phyloP scores from a whole-genome alignment of 352 stramenopile species.

The Phytopythium litorale region DNA sequence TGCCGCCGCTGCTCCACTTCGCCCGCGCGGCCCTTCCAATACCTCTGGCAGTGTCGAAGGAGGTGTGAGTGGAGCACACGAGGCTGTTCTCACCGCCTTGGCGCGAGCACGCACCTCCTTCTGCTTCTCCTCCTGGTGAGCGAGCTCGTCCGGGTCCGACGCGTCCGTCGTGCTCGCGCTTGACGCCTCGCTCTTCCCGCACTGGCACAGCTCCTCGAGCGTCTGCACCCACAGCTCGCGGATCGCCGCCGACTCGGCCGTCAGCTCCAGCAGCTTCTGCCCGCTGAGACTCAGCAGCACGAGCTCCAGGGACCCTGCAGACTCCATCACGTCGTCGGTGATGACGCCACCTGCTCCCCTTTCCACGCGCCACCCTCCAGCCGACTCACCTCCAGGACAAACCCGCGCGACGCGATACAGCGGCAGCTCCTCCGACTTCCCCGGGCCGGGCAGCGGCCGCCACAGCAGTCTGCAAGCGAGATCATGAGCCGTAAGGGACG shows the following conservation, averaged over 20 bases:
- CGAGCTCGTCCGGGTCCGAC: conserved; percentile 23
- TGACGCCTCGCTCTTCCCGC: conserved; percentile 28
- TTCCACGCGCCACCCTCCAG: too few species aligned
- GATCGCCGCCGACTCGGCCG: conserved; percentile 26
- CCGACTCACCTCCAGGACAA: conserved; percentile 37
- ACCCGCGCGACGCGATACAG: conserved; percentile 54
- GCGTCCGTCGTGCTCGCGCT: conserved; percentile 26
- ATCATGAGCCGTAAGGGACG: neutral
- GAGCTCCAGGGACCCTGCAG: conserved; percentile 32
- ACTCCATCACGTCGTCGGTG: neutral
- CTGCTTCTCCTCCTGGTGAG: conserved; percentile 56
- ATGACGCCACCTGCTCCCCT: neutral
- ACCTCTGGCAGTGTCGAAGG: conserved; percentile 22
- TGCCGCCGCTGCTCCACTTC: conserved; percentile 55
- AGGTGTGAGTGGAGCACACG: neutral
- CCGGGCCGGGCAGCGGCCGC: conserved; percentile 34
- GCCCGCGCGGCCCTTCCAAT: conserved; percentile 64
- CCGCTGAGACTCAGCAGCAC: conserved; percentile 46
- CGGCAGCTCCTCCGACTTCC: conserved; percentile 42
- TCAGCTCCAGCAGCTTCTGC: conserved; percentile 64
- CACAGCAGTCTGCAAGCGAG: conserved; percentile 32
- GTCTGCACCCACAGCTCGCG: conserved; percentile 71
- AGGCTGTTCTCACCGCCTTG: neutral
- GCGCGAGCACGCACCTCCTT: conserved; percentile 31
- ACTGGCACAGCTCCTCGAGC: conserved; percentile 61